Evolutionary conservation across 2,329 filamentous ascomycete genomes (phyloP), one percentile per base, ranked within the genome.

Genomic region (Metarhizium robertsii): DNA sequence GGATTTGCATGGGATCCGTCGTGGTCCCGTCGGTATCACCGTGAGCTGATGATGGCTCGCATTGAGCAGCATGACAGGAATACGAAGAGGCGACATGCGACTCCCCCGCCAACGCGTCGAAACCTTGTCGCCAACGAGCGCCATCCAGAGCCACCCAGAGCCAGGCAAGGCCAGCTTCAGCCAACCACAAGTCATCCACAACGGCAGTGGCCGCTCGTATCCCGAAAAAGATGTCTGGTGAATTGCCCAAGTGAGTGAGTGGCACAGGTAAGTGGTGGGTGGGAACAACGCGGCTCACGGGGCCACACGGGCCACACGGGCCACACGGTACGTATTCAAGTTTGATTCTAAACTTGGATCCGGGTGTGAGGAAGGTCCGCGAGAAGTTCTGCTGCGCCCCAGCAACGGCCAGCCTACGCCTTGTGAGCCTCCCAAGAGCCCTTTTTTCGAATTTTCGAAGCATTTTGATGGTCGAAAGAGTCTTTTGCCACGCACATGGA

Each of bases 131-230:
- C 16, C 32, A 29, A 18, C 14, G 4, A 38, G n/a, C 48, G 25
- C 20, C n/a, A 40, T 11, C 13, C 38, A 16, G 38, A 36, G 38
- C 38, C 11, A 13, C 13, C 32, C 32, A 11, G 34, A 4, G n/a
- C 50, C 38, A 45, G 18, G 6, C 50, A 45, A n/a, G 16, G 40
- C 36, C 50, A 16, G 50, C 20, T 25, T 34, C 34, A 13, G 29
- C 32, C 54, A 47, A 50, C 43, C 45, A 20, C 45, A 30, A 4
- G 14, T 5, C 45, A 30, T 13, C 30, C 29, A 38, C 43, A 55
- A 53, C 50, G 56, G 56, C 53, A 50, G 56, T 36, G 53, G 50
- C 56, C 53, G 50, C 53, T 58, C 56, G 56, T 58, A 55, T 58
- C 51, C 53, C 30, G 47, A 58, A 58, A 46, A 48, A 52, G 51